Evolutionary conservation across 345 rosid species (phyloP).

Genomic region (Euphorbia pulcherrima): DNA sequence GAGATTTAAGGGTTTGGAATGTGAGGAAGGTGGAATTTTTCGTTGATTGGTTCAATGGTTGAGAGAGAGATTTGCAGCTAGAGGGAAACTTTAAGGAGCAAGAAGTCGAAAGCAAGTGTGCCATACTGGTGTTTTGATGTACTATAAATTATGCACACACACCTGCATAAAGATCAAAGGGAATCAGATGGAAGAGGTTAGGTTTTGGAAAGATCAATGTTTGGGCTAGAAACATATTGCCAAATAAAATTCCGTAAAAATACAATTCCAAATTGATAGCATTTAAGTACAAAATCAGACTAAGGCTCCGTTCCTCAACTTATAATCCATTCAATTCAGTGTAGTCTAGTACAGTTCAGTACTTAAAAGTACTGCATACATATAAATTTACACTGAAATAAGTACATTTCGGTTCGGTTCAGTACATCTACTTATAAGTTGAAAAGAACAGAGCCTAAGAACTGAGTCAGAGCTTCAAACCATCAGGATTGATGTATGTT

Average conservation of each 20-base stretch:
- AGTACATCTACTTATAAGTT: no score
- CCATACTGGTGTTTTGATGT: conserved; percentile 40
- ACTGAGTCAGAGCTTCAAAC: background rate
- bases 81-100: conserved; percentile 45
- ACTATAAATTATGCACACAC: conserved; percentile 24
- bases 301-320: no score
- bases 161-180: conserved; percentile 39
- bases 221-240: no score
- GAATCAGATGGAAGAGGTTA: background rate
- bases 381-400: no score
- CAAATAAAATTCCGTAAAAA: no score
- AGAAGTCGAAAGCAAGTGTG: conserved; percentile 60
- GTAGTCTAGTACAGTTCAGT: no score
- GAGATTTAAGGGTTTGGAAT: conserved; percentile 33
- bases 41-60: conserved; percentile 23
- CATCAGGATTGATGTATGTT: background rate
- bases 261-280: no score
- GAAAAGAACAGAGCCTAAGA: no score
- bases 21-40: conserved; percentile 28
- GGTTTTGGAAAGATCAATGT: background rate
- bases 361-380: no score
- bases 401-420: no score
- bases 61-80: conserved; percentile 30
- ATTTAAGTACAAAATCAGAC: no score
- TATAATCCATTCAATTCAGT: no score